Conservation (phyloP, 2,329 filamentous ascomycete genomes). For the Beauveria bassiana region DNA sequence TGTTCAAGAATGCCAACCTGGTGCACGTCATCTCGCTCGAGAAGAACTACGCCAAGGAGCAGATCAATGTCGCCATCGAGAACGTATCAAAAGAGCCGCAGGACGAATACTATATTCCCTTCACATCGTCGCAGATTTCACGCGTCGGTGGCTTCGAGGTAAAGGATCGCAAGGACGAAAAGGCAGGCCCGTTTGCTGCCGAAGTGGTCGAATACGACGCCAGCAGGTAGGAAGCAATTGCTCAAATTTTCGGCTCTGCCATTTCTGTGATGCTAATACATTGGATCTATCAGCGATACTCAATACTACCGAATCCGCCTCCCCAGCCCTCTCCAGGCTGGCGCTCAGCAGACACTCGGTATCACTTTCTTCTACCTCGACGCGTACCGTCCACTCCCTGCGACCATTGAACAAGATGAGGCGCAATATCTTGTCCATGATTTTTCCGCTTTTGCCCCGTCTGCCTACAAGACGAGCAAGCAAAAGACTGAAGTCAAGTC, state of each 20-base stretch:
- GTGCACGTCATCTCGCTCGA: slow-evolving; percentile 87
- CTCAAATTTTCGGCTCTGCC: background rate
- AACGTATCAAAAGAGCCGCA: slow-evolving; percentile 75
- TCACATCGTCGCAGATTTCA: slow-evolving; percentile 66
- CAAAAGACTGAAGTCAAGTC: slow-evolving; percentile 98
- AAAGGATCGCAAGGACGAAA: slow-evolving; percentile 78
- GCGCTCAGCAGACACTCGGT: slow-evolving; percentile 73
- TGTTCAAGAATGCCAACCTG: slow-evolving; percentile 90
- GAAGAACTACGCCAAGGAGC: slow-evolving; percentile 85
- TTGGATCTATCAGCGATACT: slow-evolving; percentile 43
- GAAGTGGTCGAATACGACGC: slow-evolving; percentile 59
- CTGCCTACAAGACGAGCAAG: slow-evolving; percentile 77
- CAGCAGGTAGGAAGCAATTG: slow-evolving; percentile 39
- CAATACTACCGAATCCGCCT: slow-evolving; percentile 84
- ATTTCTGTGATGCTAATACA: slow-evolving; percentile 13
- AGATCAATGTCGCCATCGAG: slow-evolving; percentile 88
- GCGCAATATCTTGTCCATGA: slow-evolving; percentile 80
- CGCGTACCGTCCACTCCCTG: slow-evolving; percentile 72
- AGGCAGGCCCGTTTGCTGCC: slow-evolving; percentile 58
- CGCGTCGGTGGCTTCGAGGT: slow-evolving; percentile 82
- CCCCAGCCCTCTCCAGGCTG: slow-evolving; percentile 65
- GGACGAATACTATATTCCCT: slow-evolving; percentile 84
- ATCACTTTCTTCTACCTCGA: slow-evolving; percentile 79
- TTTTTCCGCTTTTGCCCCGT: slow-evolving; percentile 79
- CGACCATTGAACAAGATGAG: slow-evolving; percentile 73